Base-by-base conservation (phyloP, 805 yeast genomes). In the Wickerhamia fluorescens region DNA sequence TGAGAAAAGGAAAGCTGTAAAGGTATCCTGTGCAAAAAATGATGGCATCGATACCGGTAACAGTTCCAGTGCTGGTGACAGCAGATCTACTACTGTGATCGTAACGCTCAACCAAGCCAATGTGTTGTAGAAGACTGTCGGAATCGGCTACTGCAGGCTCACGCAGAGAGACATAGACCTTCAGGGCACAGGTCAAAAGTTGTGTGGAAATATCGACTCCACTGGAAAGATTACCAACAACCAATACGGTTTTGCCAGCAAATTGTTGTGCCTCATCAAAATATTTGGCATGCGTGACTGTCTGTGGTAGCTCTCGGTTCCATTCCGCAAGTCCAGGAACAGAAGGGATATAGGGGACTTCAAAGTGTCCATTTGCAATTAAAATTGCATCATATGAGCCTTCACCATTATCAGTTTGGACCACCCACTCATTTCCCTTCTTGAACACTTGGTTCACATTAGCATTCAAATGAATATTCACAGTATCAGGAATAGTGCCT, bases 161-260 rank as follows among this genome's bases (percentile, higher is more conserved):
- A 21, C 23, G 23, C 12, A 25, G 29, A 4, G 43, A 37, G 6
- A 41, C 41, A 21, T 37, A 41, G 12, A 42, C 40, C 7, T 29
- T 34, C 13, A 26, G 25, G 5, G 45, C 42, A 23, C 23, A 22
- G 7, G 20, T 30, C 3, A 36, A 23, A 4, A 40, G 15, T 29
- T 40, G 44, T 12, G 34, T 30, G 8, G 44, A 32, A n/a, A 38
- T 33, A 27, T 37, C 40, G 13, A 19, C 24, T 5, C 39, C 41
- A 20, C 35, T 32, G n/a, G 66, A 51, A 17, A 58, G 45, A 4
- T 67, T 61, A 3, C 57, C 57, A 6, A 51, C 42, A 23, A 51
- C 47, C 7, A 52, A 29, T 23, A 37, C 40, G 5, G 28, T 38
- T 14, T 29, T 17, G 27, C 25, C 37, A 8, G 24, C 20, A 23